A percentile compares a stretch with the other conserved stretches of the same genome.
phyloP scores from a whole-genome alignment of 1,284 basidiomycete species.

The Amylostereum areolatum region DNA sequence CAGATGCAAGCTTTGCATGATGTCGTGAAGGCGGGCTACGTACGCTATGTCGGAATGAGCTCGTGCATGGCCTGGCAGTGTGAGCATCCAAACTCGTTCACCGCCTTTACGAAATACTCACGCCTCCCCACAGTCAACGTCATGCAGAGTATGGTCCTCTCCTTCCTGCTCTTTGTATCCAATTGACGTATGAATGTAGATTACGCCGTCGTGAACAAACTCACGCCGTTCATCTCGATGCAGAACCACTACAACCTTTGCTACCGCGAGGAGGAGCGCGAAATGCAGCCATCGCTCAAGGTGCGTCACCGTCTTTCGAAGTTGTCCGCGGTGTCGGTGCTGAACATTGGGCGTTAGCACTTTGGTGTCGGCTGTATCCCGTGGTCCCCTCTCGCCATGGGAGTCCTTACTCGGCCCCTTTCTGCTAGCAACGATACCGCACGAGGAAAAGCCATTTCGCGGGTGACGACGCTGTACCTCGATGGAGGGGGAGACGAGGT shows the following conservation, averaged over 20 bases:
- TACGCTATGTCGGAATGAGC: constrained; percentile 10
- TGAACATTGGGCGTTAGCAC: constrained; percentile 2
- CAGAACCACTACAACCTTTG: constrained; percentile 13
- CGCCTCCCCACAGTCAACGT: constrained; percentile 1
- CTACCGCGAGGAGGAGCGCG: constrained; percentile 45
- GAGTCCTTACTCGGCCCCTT: constrained; percentile 28
- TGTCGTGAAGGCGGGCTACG: constrained; percentile 7
- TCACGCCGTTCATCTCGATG: constrained; percentile 10
- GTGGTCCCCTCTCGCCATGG: constrained; percentile 34
- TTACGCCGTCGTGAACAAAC: constrained; percentile 7
- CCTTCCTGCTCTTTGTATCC: not conserved
- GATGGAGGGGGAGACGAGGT: too few species aligned
- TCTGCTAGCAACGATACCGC: too few species aligned
- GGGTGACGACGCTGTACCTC: constrained; percentile 15
- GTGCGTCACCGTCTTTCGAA: too few species aligned
- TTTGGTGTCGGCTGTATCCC: constrained; percentile 23
- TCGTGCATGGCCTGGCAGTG: constrained; percentile 10
- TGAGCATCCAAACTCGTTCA: not conserved
- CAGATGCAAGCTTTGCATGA: constrained; percentile 10
- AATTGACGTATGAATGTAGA: not conserved
- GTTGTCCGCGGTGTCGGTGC: not conserved
- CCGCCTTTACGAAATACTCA: not conserved
- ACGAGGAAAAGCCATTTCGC: constrained; percentile 18
- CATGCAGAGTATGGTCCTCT: constrained; percentile 5
- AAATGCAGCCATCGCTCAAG: constrained; percentile 38